Base-by-base conservation (phyloP, 129 eudicot species). In the Mikania micrantha region DNA sequence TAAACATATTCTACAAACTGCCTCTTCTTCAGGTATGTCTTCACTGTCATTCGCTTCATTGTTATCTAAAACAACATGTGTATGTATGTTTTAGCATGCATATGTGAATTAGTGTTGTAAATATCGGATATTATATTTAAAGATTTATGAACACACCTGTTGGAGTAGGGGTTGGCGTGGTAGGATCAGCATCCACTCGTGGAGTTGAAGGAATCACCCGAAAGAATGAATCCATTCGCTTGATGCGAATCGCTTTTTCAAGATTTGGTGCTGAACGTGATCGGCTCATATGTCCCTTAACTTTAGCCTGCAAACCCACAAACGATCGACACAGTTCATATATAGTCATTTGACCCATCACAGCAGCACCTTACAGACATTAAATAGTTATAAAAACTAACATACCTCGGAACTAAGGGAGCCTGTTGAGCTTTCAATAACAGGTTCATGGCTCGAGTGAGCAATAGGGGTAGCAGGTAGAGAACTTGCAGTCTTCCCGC, bases 1-100 rank as follows among this genome's bases (percentile, higher is more conserved):
- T 9, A 92, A 59, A 74, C 98, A 92, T 60, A 88, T 88, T 65
- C 98, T 78, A 74, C 98, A 92, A 84, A 92, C 98, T 5, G 96
- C 98, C 61, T 88, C 98, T 59, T 92, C 98, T 80, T 88, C 95
- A 9, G 98, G 88, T 81, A 92, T 92, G 79, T 92, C 96, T 79
- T 88, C 96, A 27, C 85, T 88, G 15, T 69, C 78, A 35, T 41
- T 79, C 35, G 16, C 25, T 74, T 84, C 91, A 42, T 62, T 67
- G 17, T 78, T 79, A 39, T 85, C 97, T 91, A 82, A 15, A 58
- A 32, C 36, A 25, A 45, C 22, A 45, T 16, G 47, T 52, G 27
- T 1, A 56, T 21, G 58, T 1, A 62, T 50, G 34, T 49, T 47
- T 39, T 50, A 50, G 66, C 70, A 63, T 24, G 17, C 32, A 25